phyloP scores from a whole-genome alignment of 2,329 filamentous ascomycete species.

The Bipolaris cookei region DNA sequence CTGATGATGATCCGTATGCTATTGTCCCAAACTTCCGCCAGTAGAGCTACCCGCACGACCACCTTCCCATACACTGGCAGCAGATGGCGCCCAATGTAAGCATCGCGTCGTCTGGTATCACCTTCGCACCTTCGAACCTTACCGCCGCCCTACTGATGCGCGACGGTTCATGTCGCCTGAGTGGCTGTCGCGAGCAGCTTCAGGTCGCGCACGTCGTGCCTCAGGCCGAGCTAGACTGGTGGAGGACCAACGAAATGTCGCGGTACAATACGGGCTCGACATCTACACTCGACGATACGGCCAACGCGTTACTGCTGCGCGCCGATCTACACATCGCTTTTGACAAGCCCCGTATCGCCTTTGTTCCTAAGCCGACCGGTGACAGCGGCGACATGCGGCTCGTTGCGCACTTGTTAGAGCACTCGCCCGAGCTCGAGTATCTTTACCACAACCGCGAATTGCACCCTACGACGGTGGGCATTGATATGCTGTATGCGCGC shows the following conservation, averaged over 20 bases:
- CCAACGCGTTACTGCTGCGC: constrained; percentile 19
- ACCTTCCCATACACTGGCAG: constrained; percentile 11
- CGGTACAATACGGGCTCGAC: constrained; percentile 8
- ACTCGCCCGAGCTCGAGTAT: constrained; percentile 11
- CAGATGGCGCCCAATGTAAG: not conserved
- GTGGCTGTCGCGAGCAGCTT: constrained; percentile 10
- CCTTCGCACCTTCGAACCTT: constrained; percentile 8
- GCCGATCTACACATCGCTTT: constrained; percentile 25
- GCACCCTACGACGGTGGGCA: constrained; percentile 9
- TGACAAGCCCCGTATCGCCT: constrained; percentile 21
- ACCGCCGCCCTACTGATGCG: constrained; percentile 9
- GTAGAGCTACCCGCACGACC: constrained; percentile 12
- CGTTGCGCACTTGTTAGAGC: constrained; percentile 4
- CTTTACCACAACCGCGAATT: constrained; percentile 17
- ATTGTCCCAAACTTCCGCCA: constrained; percentile 14
- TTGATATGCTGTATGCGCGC: constrained; percentile 15
- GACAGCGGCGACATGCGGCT: constrained; percentile 9
- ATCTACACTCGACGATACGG: constrained; percentile 9
- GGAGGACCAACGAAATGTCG: constrained; percentile 14
- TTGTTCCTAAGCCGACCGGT: constrained; percentile 21
- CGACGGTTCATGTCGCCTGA: constrained; percentile 13
- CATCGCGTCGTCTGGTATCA: not conserved
- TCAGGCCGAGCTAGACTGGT: constrained; percentile 12
- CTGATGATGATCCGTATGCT: constrained; percentile 9
- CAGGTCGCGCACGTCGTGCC: constrained; percentile 16